These are phyloP conservation scores for Blastobotrys terrestris DNA, from an alignment of 805 yeast genomes.

Conservation along the genomic window DNA sequence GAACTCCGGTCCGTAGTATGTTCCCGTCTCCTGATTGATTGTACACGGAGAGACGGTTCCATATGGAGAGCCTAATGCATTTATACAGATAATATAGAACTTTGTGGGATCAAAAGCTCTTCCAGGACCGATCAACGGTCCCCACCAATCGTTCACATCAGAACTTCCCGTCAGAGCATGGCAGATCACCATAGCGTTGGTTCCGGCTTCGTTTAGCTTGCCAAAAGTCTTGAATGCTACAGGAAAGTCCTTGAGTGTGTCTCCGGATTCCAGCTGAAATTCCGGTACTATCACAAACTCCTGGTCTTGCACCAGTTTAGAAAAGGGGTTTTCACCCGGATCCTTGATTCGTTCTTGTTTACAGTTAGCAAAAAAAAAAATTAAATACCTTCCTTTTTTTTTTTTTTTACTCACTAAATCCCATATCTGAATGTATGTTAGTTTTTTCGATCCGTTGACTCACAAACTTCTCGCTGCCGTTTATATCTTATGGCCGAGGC, in stretches of 20 bases:
- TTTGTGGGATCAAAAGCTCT: slow-evolving; percentile 87
- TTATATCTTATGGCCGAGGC: neutral
- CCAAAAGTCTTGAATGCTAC: slow-evolving; percentile 98
- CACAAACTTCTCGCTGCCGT: neutral
- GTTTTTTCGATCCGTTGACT: neutral
- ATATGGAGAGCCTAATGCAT: slow-evolving; percentile 94
- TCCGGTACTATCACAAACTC: slow-evolving; percentile 71
- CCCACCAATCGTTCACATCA: slow-evolving; percentile 99
- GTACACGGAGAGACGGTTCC: slow-evolving; percentile 93
- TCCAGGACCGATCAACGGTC: slow-evolving; percentile 80
- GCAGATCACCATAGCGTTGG: slow-evolving; percentile 83
- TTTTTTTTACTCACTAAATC: neutral
- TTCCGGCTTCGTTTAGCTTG: slow-evolving; percentile 55
- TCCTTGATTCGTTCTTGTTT: slow-evolving; percentile 6
- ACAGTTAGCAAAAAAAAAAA: neutral
- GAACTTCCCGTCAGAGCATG: slow-evolving; percentile 96
- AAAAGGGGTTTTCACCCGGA: slow-evolving; percentile 52
- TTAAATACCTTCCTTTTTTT: neutral
- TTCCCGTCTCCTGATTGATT: slow-evolving; percentile 66
- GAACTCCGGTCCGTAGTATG: slow-evolving; percentile 87
- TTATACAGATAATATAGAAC: slow-evolving; percentile 80
- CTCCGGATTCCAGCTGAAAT: slow-evolving; percentile 76
- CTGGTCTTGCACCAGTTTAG: slow-evolving; percentile 68
- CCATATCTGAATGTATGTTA: neutral
- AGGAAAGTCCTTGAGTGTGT: slow-evolving; percentile 63